Conservation (phyloP, 805 yeast genomes). For the Kluyveromyces nonfermentans region DNA sequence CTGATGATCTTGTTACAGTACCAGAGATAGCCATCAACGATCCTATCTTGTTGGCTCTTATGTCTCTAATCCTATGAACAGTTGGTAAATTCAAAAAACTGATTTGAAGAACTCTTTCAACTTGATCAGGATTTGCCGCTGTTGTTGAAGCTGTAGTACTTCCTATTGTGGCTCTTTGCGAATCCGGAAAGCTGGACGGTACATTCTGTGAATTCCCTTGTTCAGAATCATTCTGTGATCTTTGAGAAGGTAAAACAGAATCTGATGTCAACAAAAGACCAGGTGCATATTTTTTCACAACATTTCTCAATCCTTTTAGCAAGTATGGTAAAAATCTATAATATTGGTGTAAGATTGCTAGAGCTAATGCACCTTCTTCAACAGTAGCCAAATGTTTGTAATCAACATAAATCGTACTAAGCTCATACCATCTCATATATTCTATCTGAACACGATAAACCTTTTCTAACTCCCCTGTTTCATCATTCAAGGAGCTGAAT, state of each 20-base stretch:
- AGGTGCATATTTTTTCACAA: conserved; percentile 71
- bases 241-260: conserved; percentile 19
- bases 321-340: conserved; percentile 87
- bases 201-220: conserved; percentile 11
- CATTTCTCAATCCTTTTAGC: conserved; percentile 59
- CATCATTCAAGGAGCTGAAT: conserved; percentile 36
- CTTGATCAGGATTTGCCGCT: conserved; percentile 38
- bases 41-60: conserved; percentile 84
- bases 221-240: conserved; percentile 26
- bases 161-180: conserved; percentile 20
- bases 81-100: conserved; percentile 82
- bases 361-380: conserved; percentile 81
- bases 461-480: conserved; percentile 34
- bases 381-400: conserved; percentile 65
- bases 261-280: conserved; percentile 44
- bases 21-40: conserved; percentile 78
- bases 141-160: conserved; percentile 33
- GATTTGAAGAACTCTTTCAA: conserved; percentile 77
- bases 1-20: conserved; percentile 92
- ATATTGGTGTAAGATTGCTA: conserved; percentile 84
- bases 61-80: conserved; percentile 76
- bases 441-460: conserved; percentile 72
- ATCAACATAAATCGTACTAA: conserved; percentile 74
- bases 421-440: conserved; percentile 67
- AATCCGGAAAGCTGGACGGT: conserved; percentile 15